phyloP scores from a whole-genome alignment of 331 rosid genomes.

The Acacia pycnantha region DNA sequence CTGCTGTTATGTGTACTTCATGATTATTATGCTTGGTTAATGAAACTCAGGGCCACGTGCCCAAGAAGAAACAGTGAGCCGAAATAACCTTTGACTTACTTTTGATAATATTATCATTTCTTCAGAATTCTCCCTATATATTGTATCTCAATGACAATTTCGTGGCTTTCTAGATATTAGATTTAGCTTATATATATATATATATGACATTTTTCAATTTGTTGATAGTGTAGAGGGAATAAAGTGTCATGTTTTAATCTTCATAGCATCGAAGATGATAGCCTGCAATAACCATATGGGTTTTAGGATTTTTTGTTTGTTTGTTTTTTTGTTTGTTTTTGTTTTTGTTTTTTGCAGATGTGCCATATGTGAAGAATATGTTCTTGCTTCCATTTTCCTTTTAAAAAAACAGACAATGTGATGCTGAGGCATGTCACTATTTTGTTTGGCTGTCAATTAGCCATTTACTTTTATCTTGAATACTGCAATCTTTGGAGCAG shows the following conservation, averaged over 20 bases:
- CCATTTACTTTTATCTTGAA: neutral
- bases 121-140: no score
- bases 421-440: neutral
- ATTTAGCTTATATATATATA: no score
- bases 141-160: no score
- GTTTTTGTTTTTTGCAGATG: neutral
- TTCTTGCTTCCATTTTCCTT: neutral
- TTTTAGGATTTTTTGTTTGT: no score
- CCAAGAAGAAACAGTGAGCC: neutral
- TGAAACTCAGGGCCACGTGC: neutral
- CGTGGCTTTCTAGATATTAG: no score
- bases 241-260: no score
- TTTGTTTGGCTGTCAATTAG: neutral
- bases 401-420: neutral
- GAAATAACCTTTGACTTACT: no score
- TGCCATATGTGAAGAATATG: neutral
- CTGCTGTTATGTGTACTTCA: neutral
- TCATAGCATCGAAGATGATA: slow-evolving; percentile 42
- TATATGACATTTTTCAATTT: no score
- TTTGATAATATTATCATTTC: neutral
- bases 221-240: neutral
- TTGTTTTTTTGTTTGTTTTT: no score
- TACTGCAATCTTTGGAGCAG: neutral
- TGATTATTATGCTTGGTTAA: neutral
- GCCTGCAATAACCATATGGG: neutral